Percentiles rank a stretch among this genome's conserved stretches.
phyloP scores from a whole-genome alignment of 306 rosid species.

The Adenanthera pavonina region DNA sequence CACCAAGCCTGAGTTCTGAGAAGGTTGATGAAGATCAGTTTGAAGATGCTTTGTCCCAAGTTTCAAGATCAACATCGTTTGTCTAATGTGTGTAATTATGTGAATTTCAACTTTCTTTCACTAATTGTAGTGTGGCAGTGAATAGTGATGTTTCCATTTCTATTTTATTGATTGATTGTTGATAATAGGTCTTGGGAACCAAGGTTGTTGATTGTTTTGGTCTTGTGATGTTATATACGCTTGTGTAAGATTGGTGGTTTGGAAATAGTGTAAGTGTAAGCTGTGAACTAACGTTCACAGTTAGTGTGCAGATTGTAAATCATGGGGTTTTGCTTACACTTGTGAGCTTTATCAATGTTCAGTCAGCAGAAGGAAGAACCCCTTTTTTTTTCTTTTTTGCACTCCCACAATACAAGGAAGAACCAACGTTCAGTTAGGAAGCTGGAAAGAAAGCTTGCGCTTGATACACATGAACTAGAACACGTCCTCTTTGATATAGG shows the following conservation, averaged over 20 bases:
- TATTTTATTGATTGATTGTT: slow-evolving; percentile 42
- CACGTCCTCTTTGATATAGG: no score
- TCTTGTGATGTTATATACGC: not conserved
- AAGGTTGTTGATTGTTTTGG: slow-evolving; percentile 32
- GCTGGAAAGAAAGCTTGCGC: not conserved
- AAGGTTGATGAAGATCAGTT: slow-evolving; percentile 66
- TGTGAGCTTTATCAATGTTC: not conserved
- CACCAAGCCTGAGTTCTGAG: slow-evolving; percentile 75
- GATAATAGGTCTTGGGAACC: slow-evolving; percentile 45
- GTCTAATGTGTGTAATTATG: slow-evolving; percentile 48
- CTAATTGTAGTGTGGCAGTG: slow-evolving; percentile 31
- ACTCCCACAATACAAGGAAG: not conserved
- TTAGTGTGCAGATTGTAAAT: slow-evolving; percentile 5
- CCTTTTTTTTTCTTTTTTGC: not conserved
- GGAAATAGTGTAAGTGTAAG: slow-evolving; percentile 10
- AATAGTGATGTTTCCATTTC: not conserved
- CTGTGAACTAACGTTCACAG: not conserved
- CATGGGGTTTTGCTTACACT: slow-evolving; percentile 19
- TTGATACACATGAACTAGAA: not conserved
- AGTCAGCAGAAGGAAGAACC: not conserved
- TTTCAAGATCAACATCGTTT: slow-evolving; percentile 57
- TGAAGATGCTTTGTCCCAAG: slow-evolving; percentile 80
- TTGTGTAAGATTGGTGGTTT: slow-evolving; percentile 31
- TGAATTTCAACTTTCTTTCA: slow-evolving; percentile 27
- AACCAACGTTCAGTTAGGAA: not conserved